A percentile compares a stretch with the other conserved stretches of the same genome.
Conservation (phyloP, 2,329 filamentous ascomycete species). For the Fusarium illudens region DNA sequence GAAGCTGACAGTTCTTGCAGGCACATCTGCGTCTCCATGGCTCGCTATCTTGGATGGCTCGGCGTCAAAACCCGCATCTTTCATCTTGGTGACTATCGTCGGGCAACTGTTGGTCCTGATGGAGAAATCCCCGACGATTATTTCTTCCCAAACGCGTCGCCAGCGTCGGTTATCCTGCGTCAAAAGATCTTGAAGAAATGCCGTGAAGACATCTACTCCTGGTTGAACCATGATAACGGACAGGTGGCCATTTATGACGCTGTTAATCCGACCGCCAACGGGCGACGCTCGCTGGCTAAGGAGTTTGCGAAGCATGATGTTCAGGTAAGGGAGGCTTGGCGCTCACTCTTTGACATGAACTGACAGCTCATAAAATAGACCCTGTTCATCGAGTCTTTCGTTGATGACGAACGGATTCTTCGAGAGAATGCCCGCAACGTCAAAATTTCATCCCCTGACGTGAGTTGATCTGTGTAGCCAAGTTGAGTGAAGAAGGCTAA, state of each 20-base stretch:
- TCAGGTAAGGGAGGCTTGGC: slow-evolving; percentile 62
- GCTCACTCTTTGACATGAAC: neutral
- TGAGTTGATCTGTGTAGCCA: slow-evolving; percentile 52
- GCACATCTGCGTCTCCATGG: slow-evolving; percentile 94
- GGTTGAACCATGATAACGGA: slow-evolving; percentile 95
- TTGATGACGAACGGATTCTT: slow-evolving; percentile 91
- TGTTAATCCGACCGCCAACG: slow-evolving; percentile 88
- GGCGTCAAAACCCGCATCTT: slow-evolving; percentile 99
- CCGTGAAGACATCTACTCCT: slow-evolving; percentile 94
- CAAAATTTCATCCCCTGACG: slow-evolving; percentile 96
- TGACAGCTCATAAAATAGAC: slow-evolving; percentile 63
- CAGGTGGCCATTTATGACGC: slow-evolving; percentile 99
- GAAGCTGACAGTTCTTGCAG: slow-evolving; percentile 52
- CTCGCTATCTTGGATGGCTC: slow-evolving; percentile 94
- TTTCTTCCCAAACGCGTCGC: slow-evolving; percentile 94
- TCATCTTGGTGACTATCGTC: slow-evolving; percentile 94
- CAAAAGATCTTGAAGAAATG: slow-evolving; percentile 99
- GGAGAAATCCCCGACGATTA: slow-evolving; percentile 94
- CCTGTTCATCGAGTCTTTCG: slow-evolving; percentile 94
- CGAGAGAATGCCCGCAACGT: slow-evolving; percentile 97
- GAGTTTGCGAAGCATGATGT: slow-evolving; percentile 99
- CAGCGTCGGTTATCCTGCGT: slow-evolving; percentile 88
- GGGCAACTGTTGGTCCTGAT: slow-evolving; percentile 85
- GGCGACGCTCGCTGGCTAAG: slow-evolving; percentile 85
- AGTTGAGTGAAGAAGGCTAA: slow-evolving; percentile 3